Base-by-base conservation (phyloP, 148 eudicot species). In the Rhododendron simsii region DNA sequence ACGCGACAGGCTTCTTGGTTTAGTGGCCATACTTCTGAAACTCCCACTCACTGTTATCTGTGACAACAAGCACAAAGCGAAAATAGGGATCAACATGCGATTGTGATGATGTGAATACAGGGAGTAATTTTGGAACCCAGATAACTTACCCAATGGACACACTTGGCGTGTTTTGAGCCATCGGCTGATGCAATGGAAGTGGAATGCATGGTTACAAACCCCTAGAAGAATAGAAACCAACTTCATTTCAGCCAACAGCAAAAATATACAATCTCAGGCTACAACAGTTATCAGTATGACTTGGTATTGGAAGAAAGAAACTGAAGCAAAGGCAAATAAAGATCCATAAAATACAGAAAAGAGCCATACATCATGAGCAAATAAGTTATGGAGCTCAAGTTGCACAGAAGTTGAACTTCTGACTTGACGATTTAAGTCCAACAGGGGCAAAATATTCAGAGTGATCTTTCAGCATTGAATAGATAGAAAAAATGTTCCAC, bases 131-230 rank as follows among this genome's bases (percentile, higher is more conserved):
- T 5, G 16, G 63, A 78, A 10, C 57, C 28, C 65, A n/a, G 41
- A 84, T 33, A 26, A 83, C 89, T 80, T 91, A 93, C 98, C 97
- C 21, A 95, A 81, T 35, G 98, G 98, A 67, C 97, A 95, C 55
- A 95, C 98, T 94, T 95, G 98, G 3, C 98, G 98, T 57, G 98
- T 95, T 88, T 95, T 95, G 37, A 95, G 92, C 98, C 98, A 95
- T 51, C 98, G 90, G 86, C 98, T 95, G 86, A 94, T 94, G 94
- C 97, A 95, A 83, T 95, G 98, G 91, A 95, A 95, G 89, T 95
- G 98, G 82, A 95, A 94, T 26, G 98, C 96, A 87, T 95, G 98
- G 88, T 95, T 95, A 90, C 97, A 91, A 55, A 93, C 92, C 15
- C 93, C 92, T 91, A 28, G 1, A 83, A 35, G 26, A 87, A 77